Evolutionary conservation across 371 early-diverging fungal genomes (phyloP).

Genomic region (Lichtheimia ornata): DNA sequence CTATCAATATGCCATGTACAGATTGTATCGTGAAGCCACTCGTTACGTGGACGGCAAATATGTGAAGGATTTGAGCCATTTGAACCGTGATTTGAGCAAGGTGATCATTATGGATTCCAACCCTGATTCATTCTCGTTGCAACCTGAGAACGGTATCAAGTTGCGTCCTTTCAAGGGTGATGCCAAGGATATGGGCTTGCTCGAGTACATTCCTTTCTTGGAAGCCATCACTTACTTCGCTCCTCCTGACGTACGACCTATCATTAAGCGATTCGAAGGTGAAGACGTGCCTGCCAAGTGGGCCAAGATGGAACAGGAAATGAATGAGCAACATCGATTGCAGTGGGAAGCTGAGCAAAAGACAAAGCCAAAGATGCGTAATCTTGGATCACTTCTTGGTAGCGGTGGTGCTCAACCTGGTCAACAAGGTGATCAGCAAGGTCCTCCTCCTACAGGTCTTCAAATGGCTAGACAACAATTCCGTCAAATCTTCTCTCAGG

Average conservation of each 20-base stretch:
- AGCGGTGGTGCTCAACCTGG: slow-evolving; percentile 27
- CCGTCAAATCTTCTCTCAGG: slow-evolving; percentile 58
- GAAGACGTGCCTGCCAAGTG: slow-evolving; percentile 73
- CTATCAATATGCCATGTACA: slow-evolving; percentile 80
- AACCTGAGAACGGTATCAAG: slow-evolving; percentile 90
- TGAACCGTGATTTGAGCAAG: slow-evolving; percentile 93
- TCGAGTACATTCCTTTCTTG: slow-evolving; percentile 87
- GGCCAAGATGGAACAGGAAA: slow-evolving; percentile 68
- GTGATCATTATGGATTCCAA: slow-evolving; percentile 92
- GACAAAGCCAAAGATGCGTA: slow-evolving; percentile 46
- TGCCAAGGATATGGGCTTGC: slow-evolving; percentile 77
- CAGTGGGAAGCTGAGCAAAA: slow-evolving; percentile 78
- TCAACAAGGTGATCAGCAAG: slow-evolving; percentile 23
- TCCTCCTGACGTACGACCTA: slow-evolving; percentile 75
- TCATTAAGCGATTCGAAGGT: slow-evolving; percentile 68
- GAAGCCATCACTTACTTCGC: slow-evolving; percentile 74
- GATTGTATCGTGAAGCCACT: slow-evolving; percentile 88
- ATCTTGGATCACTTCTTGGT: slow-evolving; percentile 45
- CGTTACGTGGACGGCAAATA: slow-evolving; percentile 82
- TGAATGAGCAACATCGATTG: slow-evolving; percentile 60
- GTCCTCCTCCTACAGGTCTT: slow-evolving; percentile 56
- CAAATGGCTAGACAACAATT: slow-evolving; percentile 60
- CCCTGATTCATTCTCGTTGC: slow-evolving; percentile 76
- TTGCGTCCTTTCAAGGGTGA: slow-evolving; percentile 89
- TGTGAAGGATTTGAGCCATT: slow-evolving; percentile 87